phyloP scores from a whole-genome alignment of 2,329 filamentous ascomycete genomes.

The Pseudodiploospora longispora region DNA sequence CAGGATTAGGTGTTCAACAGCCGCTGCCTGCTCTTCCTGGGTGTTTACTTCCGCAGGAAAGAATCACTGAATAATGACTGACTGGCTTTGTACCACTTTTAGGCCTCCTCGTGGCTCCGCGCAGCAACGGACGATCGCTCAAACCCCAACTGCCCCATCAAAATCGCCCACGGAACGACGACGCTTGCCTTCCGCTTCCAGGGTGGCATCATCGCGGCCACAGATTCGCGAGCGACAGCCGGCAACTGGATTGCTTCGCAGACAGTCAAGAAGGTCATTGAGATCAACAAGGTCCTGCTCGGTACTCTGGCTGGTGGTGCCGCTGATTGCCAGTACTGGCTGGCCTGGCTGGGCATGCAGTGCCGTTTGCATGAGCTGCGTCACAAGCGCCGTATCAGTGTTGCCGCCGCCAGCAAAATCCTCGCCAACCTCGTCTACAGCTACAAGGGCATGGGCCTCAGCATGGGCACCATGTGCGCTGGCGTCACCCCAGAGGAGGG shows the following conservation, averaged over 20 bases:
- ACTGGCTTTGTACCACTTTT: conserved; percentile 5
- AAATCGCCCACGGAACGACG: conserved; percentile 97
- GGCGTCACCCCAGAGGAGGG: conserved; percentile 94
- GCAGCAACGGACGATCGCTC: conserved; percentile 94
- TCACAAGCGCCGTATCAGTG: conserved; percentile 97
- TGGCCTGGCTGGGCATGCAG: conserved; percentile 97
- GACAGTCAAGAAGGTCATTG: conserved; percentile 99
- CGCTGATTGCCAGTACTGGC: conserved; percentile 99
- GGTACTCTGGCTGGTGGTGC: conserved; percentile 98
- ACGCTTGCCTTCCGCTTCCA: conserved; percentile 97
- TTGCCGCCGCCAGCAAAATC: conserved; percentile 95
- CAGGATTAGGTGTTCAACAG: too few relatives aligned
- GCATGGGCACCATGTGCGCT: conserved; percentile 99
- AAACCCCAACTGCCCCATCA: conserved; percentile 96
- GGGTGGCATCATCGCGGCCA: conserved; percentile 96
- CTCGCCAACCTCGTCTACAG: conserved; percentile 96
- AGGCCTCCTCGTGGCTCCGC: conserved; percentile 92
- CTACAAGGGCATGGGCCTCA: conserved; percentile 98
- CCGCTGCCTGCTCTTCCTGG: too few relatives aligned
- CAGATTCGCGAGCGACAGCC: conserved; percentile 92
- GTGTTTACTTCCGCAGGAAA: background rate
- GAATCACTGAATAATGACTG: background rate
- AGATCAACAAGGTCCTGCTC: conserved; percentile 89
- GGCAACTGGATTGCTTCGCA: conserved; percentile 99
- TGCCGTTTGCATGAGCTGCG: conserved; percentile 98